Evolutionary conservation across 768 basidiomycete species (phyloP).

Genomic region (Tricholoma bakamatsutake): DNA sequence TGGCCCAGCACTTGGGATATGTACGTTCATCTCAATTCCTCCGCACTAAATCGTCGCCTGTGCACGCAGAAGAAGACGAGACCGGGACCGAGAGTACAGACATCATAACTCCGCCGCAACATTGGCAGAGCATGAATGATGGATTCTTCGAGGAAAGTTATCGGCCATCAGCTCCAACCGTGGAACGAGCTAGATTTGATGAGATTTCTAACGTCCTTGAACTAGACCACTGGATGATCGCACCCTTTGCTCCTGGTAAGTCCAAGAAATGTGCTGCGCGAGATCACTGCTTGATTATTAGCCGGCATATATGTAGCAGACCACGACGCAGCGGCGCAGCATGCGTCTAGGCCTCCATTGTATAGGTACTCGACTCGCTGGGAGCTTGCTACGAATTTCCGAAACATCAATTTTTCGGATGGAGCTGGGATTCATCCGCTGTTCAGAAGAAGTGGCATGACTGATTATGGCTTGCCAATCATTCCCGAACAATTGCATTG

Average conservation of each 20-base stretch:
- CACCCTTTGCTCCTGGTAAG: conserved; percentile 1
- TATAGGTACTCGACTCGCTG: conserved; percentile 3
- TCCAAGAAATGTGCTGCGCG: not conserved
- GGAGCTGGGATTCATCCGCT: not conserved
- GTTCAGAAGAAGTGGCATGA: not conserved
- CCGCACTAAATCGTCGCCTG: not conserved
- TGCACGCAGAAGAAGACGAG: not conserved
- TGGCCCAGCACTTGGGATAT: not conserved
- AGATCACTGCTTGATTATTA: not conserved
- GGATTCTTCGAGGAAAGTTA: not conserved
- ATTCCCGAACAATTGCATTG: not conserved
- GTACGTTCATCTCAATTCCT: not conserved
- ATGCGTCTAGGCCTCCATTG: not conserved
- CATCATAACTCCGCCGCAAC: not conserved
- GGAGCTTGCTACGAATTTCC: not conserved
- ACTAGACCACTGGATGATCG: not conserved
- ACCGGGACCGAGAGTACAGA: not conserved
- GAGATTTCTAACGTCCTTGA: not conserved
- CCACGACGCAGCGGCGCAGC: not conserved
- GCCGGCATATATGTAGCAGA: not conserved
- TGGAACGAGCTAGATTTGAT: not conserved
- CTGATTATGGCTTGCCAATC: not conserved
- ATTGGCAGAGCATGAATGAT: not conserved
- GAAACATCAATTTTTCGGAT: not conserved
- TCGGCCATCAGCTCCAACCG: not conserved